These are phyloP conservation scores for Mortierella sp. DNA, from an alignment of 371 early-diverging fungal genomes.

Conservation along the genomic window DNA sequence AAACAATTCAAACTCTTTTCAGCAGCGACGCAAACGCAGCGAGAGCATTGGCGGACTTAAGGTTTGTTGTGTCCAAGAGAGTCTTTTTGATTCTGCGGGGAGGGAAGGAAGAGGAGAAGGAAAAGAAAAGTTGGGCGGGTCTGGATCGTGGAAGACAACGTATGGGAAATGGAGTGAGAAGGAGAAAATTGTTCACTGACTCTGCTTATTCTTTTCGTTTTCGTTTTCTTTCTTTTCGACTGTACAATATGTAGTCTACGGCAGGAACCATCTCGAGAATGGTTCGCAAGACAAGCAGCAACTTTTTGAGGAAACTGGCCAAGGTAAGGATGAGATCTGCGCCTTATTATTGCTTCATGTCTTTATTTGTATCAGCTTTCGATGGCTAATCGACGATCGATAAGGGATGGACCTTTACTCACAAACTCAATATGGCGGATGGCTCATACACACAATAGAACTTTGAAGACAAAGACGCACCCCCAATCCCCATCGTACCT, in stretches of 20 bases:
- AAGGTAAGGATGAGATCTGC: constrained; percentile 20
- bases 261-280: constrained; percentile 45
- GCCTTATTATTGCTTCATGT: neutral
- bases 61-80: constrained; percentile 13
- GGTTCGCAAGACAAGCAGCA: constrained; percentile 54
- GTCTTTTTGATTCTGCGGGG: neutral
- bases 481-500: constrained; percentile 39
- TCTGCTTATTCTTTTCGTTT: neutral
- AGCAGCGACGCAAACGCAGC: constrained; percentile 50
- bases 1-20: constrained; percentile 30
- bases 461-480: constrained; percentile 57
- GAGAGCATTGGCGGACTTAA: constrained; percentile 53
- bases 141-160: neutral
- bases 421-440: constrained; percentile 4
- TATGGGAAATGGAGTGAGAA: neutral
- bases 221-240: neutral
- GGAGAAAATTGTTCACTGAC: neutral
- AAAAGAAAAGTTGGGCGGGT: neutral
- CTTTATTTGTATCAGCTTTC: neutral
- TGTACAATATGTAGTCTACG: constrained; percentile 21
- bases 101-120: neutral
- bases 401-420: neutral
- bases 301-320: constrained; percentile 35
- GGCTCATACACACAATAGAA: constrained; percentile 16
- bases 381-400: constrained; percentile 28